phyloP scores from a whole-genome alignment of 106 monocot species.

The Vanilla planifolia region DNA sequence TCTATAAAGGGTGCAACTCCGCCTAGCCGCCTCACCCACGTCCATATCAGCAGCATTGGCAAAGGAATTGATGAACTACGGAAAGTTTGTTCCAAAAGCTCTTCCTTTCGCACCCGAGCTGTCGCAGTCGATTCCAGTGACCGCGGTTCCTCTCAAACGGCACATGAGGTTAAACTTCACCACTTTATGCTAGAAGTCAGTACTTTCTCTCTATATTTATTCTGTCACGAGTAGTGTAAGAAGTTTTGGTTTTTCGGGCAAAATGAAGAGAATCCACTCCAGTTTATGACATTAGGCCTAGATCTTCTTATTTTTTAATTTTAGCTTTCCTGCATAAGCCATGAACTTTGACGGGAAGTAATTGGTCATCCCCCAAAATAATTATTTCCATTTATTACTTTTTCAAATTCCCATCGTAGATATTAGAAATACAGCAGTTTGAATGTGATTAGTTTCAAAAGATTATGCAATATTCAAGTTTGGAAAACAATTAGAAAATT shows the following conservation, averaged over 20 bases:
- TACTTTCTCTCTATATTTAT: background rate
- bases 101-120: constrained; percentile 18
- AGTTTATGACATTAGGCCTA: background rate
- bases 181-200: background rate
- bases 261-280: background rate
- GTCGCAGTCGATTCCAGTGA: constrained; percentile 48
- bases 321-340: no score
- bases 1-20: background rate
- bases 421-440: no score
- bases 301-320: background rate
- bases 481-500: no score
- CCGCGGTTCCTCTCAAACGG: constrained; percentile 24
- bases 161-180: constrained; percentile 16
- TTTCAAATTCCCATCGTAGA: no score
- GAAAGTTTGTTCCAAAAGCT: background rate
- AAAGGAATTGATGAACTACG: constrained; percentile 2
- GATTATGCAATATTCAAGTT: no score
- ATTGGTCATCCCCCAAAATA: no score
- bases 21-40: constrained; percentile 8
- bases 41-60: constrained; percentile 7
- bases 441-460: no score
- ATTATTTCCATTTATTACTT: no score
- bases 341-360: no score
- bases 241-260: background rate
- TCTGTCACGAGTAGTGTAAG: background rate